Evolutionary conservation across 2,329 filamentous ascomycete species (phyloP).

Genomic region (Leptographium wingfieldii): DNA sequence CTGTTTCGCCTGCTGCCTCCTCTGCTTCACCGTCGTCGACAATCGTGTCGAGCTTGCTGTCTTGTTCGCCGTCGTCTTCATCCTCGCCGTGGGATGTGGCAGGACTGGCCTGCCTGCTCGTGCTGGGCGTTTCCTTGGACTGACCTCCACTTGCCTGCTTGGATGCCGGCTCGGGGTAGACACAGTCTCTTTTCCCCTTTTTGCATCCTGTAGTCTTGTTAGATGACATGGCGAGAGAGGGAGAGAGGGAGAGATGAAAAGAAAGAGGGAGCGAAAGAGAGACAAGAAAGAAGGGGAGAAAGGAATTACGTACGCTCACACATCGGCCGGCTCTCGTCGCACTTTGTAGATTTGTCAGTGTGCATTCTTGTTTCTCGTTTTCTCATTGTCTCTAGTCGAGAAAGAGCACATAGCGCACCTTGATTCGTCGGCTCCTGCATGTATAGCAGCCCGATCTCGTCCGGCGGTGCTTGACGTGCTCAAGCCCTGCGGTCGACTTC

Average conservation of each 20-base stretch:
- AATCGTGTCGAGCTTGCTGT: slow-evolving; percentile 37
- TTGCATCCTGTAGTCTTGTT: slow-evolving; percentile 52
- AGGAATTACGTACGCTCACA: slow-evolving; percentile 54
- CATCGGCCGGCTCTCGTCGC: slow-evolving; percentile 75
- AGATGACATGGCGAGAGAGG: neutral
- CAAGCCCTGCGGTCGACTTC: slow-evolving; percentile 38
- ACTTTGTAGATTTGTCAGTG: slow-evolving; percentile 36
- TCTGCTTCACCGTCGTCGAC: slow-evolving; percentile 33
- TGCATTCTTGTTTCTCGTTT: neutral
- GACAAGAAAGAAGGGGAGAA: neutral
- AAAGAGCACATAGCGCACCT: slow-evolving; percentile 29
- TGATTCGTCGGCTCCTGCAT: slow-evolving; percentile 79
- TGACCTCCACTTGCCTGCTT: slow-evolving; percentile 21
- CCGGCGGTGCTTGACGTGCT: slow-evolving; percentile 82
- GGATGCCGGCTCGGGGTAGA: slow-evolving; percentile 63
- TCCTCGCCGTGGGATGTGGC: slow-evolving; percentile 42
- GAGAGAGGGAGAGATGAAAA: neutral
- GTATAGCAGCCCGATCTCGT: slow-evolving; percentile 91
- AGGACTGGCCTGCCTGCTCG: slow-evolving; percentile 33
- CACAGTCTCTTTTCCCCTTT: slow-evolving; percentile 82
- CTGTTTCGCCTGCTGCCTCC: too few species aligned
- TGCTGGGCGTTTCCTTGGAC: slow-evolving; percentile 23
- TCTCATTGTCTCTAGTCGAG: neutral
- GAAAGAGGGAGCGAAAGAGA: neutral
- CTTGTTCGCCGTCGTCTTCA: slow-evolving; percentile 33